phyloP scores from a whole-genome alignment of 768 basidiomycete species.

The Hygrocybe coccinea region DNA sequence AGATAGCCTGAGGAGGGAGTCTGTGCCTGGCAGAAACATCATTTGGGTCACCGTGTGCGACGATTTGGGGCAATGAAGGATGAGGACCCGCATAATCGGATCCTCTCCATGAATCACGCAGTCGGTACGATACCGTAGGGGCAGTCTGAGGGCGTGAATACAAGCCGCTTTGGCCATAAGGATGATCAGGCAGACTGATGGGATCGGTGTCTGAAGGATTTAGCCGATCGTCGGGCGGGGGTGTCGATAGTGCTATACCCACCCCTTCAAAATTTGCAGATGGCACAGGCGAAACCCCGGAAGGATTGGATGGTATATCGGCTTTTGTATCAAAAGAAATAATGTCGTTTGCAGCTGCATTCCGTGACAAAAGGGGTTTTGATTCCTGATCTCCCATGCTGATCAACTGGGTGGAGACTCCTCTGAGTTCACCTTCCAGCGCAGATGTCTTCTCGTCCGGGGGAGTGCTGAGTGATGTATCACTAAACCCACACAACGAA shows the following conservation, averaged over 20 bases:
- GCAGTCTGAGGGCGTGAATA: conserved; percentile 21
- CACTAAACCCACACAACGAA: conserved; percentile 24
- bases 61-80: conserved; percentile 17
- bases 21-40: conserved; percentile 33
- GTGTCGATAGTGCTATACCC: conserved; percentile 36
- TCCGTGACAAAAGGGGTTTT: conserved; percentile 12
- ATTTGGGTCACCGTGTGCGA: conserved; percentile 14
- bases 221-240: conserved; percentile 22
- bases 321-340: neutral
- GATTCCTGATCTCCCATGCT: conserved; percentile 41
- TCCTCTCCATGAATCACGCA: conserved; percentile 11
- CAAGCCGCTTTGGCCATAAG: conserved; percentile 45
- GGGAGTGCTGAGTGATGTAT: conserved; percentile 13
- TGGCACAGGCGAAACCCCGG: conserved; percentile 23
- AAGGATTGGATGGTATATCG: neutral
- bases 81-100: conserved; percentile 37
- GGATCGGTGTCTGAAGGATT: conserved; percentile 24
- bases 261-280: conserved; percentile 27
- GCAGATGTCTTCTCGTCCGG: conserved; percentile 20
- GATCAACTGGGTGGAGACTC: conserved; percentile 39
- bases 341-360: neutral
- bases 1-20: conserved; percentile 33
- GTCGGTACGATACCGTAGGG: conserved; percentile 6
- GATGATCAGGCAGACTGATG: conserved; percentile 40
- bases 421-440: conserved; percentile 38